Evolutionary conservation across 2,329 filamentous ascomycete species (phyloP).

Genomic region (Botryosphaeria dothidea): DNA sequence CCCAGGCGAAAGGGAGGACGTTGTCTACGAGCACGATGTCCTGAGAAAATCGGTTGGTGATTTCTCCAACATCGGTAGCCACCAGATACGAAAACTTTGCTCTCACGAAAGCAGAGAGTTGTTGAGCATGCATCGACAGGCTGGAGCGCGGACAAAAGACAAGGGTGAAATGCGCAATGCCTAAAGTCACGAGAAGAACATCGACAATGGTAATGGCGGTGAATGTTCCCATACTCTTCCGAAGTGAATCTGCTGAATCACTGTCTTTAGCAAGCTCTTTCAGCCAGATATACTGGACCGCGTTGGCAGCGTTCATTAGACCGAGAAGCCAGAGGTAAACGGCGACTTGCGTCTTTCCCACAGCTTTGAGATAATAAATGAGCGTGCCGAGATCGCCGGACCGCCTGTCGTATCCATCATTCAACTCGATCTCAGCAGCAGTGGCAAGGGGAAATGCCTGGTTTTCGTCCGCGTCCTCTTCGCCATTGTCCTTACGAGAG

Average conservation of each 20-base stretch:
- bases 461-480: neutral
- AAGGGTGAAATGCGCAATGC: neutral
- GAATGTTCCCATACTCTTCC: slow-evolving; percentile 3
- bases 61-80: slow-evolving; percentile 46
- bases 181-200: neutral
- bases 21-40: slow-evolving; percentile 50
- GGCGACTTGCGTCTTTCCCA: neutral
- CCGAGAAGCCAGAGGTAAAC: neutral
- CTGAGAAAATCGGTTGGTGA: slow-evolving; percentile 51
- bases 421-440: neutral
- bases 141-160: neutral
- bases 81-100: slow-evolving; percentile 47
- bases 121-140: neutral
- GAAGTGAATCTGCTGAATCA: neutral
- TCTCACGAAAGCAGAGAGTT: slow-evolving; percentile 17
- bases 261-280: slow-evolving; percentile 6
- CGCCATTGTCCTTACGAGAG: neutral
- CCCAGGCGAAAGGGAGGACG: slow-evolving; percentile 39
- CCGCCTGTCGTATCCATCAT: neutral
- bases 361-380: slow-evolving; percentile 6
- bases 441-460: neutral
- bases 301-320: neutral
- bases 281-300: slow-evolving; percentile 15
- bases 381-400: slow-evolving; percentile 10
- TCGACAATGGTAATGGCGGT: slow-evolving; percentile 1